phyloP scores from a whole-genome alignment of 306 rosid genomes.

The Lathyrus tuberosus region DNA sequence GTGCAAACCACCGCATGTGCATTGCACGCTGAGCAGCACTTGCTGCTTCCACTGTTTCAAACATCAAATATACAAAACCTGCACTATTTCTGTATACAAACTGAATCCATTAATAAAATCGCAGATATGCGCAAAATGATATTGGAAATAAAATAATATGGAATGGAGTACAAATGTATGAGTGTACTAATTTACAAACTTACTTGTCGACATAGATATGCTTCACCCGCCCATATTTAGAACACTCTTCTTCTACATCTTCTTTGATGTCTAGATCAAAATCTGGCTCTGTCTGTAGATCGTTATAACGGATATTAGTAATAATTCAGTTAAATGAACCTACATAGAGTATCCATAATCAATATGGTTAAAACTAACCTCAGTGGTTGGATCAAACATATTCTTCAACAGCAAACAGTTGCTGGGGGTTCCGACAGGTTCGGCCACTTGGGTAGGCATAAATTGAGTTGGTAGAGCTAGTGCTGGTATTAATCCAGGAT shows the following conservation, averaged over 20 bases:
- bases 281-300: slow-evolving; percentile 79
- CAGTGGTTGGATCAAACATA: slow-evolving; percentile 94
- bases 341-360: slow-evolving; percentile 4
- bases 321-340: slow-evolving; percentile 7
- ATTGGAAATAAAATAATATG: not conserved
- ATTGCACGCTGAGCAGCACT: slow-evolving; percentile 86
- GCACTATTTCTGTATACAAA: slow-evolving; percentile 72
- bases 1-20: slow-evolving; percentile 98
- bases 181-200: slow-evolving; percentile 34
- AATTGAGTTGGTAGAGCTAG: slow-evolving; percentile 58
- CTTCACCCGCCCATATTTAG: slow-evolving; percentile 86
- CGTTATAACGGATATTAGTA: slow-evolving; percentile 39
- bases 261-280: slow-evolving; percentile 91
- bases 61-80: slow-evolving; percentile 85
- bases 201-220: slow-evolving; percentile 94
- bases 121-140: not conserved
- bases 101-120: slow-evolving; percentile 16
- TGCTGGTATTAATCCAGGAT: slow-evolving; percentile 59
- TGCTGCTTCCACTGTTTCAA: slow-evolving; percentile 81
- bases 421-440: slow-evolving; percentile 83
- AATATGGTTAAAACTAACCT: slow-evolving; percentile 59
- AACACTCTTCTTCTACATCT: slow-evolving; percentile 95
- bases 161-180: slow-evolving; percentile 11
- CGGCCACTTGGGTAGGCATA: slow-evolving; percentile 53
- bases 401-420: slow-evolving; percentile 89